These are phyloP conservation scores for Aspergillus ellipticus DNA, from an alignment of 495 filamentous ascomycete genomes.

Conservation along the genomic window DNA sequence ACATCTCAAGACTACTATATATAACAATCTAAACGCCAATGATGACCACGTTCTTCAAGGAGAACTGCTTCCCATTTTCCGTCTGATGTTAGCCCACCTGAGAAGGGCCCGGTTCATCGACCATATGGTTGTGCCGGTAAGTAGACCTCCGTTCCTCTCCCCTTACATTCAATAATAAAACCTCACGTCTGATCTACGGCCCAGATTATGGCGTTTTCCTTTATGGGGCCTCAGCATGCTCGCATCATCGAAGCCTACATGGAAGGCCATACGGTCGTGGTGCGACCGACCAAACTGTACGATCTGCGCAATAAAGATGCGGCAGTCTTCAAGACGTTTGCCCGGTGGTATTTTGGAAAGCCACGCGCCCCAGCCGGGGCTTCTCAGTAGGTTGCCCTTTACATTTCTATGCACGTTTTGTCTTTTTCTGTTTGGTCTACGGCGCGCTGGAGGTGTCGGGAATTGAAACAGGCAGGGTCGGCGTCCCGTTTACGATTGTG, in stretches of 20 bases:
- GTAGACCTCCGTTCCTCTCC: no score
- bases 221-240: conserved; percentile 15
- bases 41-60: conserved; percentile 10
- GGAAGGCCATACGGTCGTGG: conserved; percentile 3
- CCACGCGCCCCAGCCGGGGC: no score
- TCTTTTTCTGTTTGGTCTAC: no score
- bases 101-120: conserved; percentile 4
- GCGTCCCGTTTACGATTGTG: no score
- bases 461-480: no score
- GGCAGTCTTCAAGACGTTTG: conserved; percentile 4
- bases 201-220: conserved; percentile 12
- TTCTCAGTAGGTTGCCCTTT: no score
- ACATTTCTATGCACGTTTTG: no score
- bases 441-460: no score
- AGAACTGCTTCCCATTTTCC: conserved; percentile 5
- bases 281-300: conserved; percentile 10
- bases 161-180: no score
- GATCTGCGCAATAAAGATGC: conserved; percentile 10
- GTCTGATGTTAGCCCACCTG: conserved; percentile 8
- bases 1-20: conserved; percentile 9
- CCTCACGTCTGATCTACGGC: not conserved
- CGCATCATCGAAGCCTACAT: conserved; percentile 13
- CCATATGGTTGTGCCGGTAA: conserved; percentile 8
- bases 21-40: conserved; percentile 7
- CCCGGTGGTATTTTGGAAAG: conserved; percentile 9